Percentiles rank a stretch among this genome's conserved stretches.
These are phyloP conservation scores for Backusella morwellensis DNA, from an alignment of 192 early-diverging fungal species.

Conservation along the genomic window DNA sequence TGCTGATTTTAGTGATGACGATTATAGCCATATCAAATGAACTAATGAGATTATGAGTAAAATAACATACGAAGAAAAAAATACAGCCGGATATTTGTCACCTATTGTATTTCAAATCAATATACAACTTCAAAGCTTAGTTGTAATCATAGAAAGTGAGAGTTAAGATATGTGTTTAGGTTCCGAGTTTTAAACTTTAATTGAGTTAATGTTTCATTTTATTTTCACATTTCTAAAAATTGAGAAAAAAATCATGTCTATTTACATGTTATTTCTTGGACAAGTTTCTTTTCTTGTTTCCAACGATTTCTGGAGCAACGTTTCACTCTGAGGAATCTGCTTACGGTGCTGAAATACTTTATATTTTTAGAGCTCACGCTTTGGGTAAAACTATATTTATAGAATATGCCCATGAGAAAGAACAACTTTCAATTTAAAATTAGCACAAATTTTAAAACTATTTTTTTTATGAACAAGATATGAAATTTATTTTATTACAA, in stretches of 20 bases:
- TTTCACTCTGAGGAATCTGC: not conserved
- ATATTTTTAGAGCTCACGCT: not conserved
- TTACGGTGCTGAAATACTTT: not conserved
- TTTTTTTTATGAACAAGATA: constrained; percentile 1
- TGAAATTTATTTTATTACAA: constrained; percentile 1
- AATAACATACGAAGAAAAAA: no score
- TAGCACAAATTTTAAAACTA: not conserved
- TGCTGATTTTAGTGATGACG: no score
- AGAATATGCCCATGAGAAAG: not conserved
- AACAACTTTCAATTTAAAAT: not conserved
- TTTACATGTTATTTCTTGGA: not conserved
- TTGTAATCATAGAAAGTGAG: no score
- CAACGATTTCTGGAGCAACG: not conserved
- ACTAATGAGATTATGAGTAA: no score
- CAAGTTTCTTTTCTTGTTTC: not conserved
- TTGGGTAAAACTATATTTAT: not conserved
- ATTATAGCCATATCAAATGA: not conserved
- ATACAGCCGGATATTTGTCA: no score
- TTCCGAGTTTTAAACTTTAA: no score
- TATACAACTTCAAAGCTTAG: no score
- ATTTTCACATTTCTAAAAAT: no score
- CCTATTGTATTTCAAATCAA: no score
- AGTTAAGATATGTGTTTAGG: no score
- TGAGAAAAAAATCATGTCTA: not conserved
- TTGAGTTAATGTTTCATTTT: no score